These are phyloP conservation scores for Perkinsus olseni DNA, from an alignment of 169 alveolate genomes.

Conservation along the genomic window DNA sequence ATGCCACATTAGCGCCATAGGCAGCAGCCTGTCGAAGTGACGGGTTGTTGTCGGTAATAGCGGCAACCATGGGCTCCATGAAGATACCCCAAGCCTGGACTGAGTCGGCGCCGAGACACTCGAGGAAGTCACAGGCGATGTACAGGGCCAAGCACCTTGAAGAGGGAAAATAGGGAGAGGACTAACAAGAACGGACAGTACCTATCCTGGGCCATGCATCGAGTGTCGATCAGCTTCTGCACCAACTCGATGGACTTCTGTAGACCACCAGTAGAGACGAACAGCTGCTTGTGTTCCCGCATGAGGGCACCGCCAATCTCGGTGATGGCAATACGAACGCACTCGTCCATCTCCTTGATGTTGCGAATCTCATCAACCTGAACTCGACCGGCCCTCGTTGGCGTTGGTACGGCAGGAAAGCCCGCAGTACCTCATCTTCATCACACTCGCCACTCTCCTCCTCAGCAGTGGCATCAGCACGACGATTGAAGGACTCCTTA, in stretches of 20 bases:
- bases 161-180: neutral
- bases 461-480: neutral
- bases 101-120: neutral
- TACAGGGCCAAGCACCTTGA: neutral
- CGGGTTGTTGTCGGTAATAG: neutral
- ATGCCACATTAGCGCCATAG: neutral
- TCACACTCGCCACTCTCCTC: neutral
- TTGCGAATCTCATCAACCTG: neutral
- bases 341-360: neutral
- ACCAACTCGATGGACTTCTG: neutral
- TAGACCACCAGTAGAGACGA: neutral
- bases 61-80: neutral
- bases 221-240: neutral
- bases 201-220: neutral
- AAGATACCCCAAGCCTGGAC: neutral
- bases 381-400: neutral
- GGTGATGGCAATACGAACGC: neutral
- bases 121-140: neutral
- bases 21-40: neutral
- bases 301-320: neutral
- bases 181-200: neutral
- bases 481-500: neutral
- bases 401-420: too few species aligned
- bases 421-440: neutral
- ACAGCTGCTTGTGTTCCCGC: neutral